These are phyloP conservation scores for Rhizopus sp. DNA, from an alignment of 371 early-diverging fungal genomes.

Conservation along the genomic window DNA sequence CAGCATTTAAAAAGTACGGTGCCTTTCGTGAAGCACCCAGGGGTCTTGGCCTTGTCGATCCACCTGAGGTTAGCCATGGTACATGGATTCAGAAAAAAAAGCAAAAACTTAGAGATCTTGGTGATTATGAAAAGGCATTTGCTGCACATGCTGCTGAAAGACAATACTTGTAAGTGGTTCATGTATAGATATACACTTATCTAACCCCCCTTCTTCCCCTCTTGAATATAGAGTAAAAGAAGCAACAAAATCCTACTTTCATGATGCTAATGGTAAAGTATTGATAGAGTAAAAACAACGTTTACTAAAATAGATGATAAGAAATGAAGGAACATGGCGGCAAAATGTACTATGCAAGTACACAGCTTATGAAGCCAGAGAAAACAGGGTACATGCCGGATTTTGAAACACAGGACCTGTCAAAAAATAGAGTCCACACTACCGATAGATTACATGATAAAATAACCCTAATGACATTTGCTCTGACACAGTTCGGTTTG, in stretches of 20 bases:
- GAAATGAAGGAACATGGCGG: conserved; percentile 67
- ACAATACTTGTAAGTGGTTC: conserved; percentile 50
- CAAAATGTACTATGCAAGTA: conserved; percentile 68
- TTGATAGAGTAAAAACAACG: background rate
- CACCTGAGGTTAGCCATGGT: conserved; percentile 40
- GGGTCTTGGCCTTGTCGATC: conserved; percentile 38
- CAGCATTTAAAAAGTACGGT: conserved; percentile 21
- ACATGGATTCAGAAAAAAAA: conserved; percentile 44
- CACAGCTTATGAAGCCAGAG: conserved; percentile 50
- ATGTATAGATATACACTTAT: background rate
- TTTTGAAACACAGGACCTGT: conserved; percentile 60
- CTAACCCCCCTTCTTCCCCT: background rate
- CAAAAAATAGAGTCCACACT: conserved; percentile 56
- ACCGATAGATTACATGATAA: conserved; percentile 56
- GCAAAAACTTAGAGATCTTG: conserved; percentile 44
- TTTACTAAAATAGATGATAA: conserved; percentile 7
- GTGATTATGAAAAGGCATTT: conserved; percentile 54
- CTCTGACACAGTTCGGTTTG: conserved; percentile 76
- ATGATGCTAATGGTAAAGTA: conserved; percentile 61
- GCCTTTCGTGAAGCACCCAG: conserved; percentile 33
- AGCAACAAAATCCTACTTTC: conserved; percentile 68
- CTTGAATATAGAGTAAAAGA: conserved; percentile 47
- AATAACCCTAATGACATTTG: conserved; percentile 67
- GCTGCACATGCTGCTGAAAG: conserved; percentile 58
- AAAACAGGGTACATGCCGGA: conserved; percentile 74